Evolutionary conservation across 192 early-diverging fungal species (phyloP), one percentile per base, ranked within the genome.

Genomic region (Gamsiella multidivaricata): DNA sequence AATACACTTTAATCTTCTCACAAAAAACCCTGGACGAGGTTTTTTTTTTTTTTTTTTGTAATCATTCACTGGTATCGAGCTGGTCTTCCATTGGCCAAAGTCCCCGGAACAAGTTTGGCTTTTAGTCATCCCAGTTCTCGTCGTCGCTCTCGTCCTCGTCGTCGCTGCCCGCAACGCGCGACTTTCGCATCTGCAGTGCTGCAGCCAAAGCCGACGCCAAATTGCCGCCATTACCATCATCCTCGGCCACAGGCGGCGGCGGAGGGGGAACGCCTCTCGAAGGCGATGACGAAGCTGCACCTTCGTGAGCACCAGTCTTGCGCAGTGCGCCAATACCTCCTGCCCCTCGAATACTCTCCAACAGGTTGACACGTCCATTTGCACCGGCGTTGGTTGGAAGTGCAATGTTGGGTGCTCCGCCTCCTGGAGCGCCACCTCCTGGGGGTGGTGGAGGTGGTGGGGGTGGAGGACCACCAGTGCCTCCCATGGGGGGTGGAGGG

Each of bases 301-400:
- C 1, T 29, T 62, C 60, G 14, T 32, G 41, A 26, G 15, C 22
- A 37, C 57, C 67, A 20, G 65, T 66, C 52, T 83, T 75, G 45
- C 83, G 83, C 42, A 86, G 53, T 0, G 61, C 61, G 23, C 63
- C 68, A 64, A 83, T 70, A 22, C 85, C 87, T 32, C 87, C 85
- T 2, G 81, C 61, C 11, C 75, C 80, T 31, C 83, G 75, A 34
- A 88, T 88, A 47, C 81, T 80, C 41, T 69, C 81, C 80, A 88
- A 53, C 5, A 88, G 54, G 50, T 83, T 82, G 32, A 49, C 28
- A 18, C 82, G 69, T 31, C 67, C 65, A 57, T 46, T 54, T 3
- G 34, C 12, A 17, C 65, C 31, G 10, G 61, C 54, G 8, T 46
- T 34, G 11, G 81, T 32, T 1, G 80, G 69, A 15, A 49, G 54